These are phyloP conservation scores for Ogataea angusta DNA, from an alignment of 805 yeast species.

Conservation along the genomic window DNA sequence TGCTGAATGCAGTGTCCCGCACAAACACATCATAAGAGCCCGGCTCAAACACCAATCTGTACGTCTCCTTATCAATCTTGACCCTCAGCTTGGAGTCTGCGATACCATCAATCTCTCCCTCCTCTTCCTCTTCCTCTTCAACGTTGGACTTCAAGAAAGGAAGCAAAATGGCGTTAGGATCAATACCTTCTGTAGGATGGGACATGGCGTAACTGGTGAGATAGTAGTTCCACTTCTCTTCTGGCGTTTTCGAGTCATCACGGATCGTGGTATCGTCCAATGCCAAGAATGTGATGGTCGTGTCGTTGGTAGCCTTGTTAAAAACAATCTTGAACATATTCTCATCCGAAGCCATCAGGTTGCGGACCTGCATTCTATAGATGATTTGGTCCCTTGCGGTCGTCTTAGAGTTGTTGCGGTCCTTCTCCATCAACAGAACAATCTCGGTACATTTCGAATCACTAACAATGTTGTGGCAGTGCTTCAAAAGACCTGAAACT, in stretches of 20 bases:
- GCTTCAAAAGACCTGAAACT: constrained; percentile 77
- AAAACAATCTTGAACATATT: constrained; percentile 87
- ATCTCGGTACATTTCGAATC: constrained; percentile 81
- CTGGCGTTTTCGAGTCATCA: constrained; percentile 56
- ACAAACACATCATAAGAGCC: constrained; percentile 77
- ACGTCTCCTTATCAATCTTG: constrained; percentile 73
- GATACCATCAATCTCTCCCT: constrained; percentile 51
- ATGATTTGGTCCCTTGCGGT: constrained; percentile 85
- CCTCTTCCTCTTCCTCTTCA: constrained; percentile 44
- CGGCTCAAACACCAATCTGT: constrained; percentile 76
- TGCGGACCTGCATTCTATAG: constrained; percentile 83
- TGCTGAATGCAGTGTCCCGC: constrained; percentile 48
- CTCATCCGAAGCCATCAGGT: constrained; percentile 76
- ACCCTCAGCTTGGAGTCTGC: constrained; percentile 72
- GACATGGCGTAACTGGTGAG: constrained; percentile 90
- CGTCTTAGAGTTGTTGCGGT: constrained; percentile 60
- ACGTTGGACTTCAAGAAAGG: constrained; percentile 70
- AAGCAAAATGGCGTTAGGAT: constrained; percentile 67
- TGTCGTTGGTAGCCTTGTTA: constrained; percentile 48
- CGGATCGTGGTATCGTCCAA: constrained; percentile 84
- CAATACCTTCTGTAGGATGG: constrained; percentile 95
- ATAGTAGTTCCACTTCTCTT: constrained; percentile 89
- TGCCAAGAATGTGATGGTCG: constrained; percentile 78
- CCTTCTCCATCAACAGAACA: constrained; percentile 76
- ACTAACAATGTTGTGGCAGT: constrained; percentile 77